These are phyloP conservation scores for Debaryomyces coudertii DNA, from an alignment of 1,139 yeast genomes.

Conservation along the genomic window DNA sequence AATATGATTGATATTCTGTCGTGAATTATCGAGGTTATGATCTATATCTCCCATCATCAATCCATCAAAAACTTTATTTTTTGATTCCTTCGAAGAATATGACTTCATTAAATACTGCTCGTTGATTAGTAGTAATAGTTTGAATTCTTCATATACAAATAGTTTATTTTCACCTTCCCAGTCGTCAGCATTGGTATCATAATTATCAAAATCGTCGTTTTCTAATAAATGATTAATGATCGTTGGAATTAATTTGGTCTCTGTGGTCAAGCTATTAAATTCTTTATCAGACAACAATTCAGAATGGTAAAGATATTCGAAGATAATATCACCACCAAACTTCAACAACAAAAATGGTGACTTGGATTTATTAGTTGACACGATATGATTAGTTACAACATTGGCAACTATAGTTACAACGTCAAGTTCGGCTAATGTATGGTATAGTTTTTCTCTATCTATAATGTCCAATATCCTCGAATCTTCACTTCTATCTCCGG, in stretches of 20 bases:
- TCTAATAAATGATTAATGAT: conserved; percentile 57
- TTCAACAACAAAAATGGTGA: conserved; percentile 41
- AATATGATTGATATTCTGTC: conserved; percentile 25
- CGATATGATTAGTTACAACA: conserved; percentile 37
- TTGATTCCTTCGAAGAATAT: conserved; percentile 32
- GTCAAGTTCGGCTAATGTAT: conserved; percentile 40
- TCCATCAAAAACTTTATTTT: conserved; percentile 54
- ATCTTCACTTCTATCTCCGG: conserved; percentile 16
- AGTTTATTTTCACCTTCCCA: conserved; percentile 61
- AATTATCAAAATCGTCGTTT: conserved; percentile 48
- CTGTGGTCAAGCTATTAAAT: conserved; percentile 31
- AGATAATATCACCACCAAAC: conserved; percentile 46
- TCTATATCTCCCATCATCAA: conserved; percentile 27
- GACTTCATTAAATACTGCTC: conserved; percentile 83
- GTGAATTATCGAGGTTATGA: conserved; percentile 16
- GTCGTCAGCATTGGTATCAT: conserved; percentile 39
- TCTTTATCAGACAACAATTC: conserved; percentile 41
- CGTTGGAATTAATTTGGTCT: conserved; percentile 33
- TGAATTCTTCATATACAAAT: conserved; percentile 73
- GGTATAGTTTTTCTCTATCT: conserved; percentile 27
- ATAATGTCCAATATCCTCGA: conserved; percentile 16
- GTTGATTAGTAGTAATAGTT: conserved; percentile 71
- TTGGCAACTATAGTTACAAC: conserved; percentile 51
- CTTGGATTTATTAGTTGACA: conserved; percentile 19
- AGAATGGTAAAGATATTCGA: conserved; percentile 45